Evolutionary conservation across 805 yeast species (phyloP).

Genomic region (Yueomyces sp.): DNA sequence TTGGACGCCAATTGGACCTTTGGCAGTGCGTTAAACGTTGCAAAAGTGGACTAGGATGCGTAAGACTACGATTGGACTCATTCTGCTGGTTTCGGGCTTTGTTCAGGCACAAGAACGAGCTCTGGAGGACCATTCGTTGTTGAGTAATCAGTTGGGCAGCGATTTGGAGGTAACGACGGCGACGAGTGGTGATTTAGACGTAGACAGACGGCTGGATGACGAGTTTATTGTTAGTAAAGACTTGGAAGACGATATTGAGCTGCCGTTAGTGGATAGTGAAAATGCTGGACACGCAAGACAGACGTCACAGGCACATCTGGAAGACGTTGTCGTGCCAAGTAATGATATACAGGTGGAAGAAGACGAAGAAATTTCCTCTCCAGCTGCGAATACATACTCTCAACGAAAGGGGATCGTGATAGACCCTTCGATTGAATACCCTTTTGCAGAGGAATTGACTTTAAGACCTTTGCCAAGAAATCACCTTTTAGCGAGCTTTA

Average conservation of each 20-base stretch:
- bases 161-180: too few species aligned
- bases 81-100: too few species aligned
- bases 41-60: too few species aligned
- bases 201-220: neutral
- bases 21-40: too few species aligned
- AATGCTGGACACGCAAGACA: neutral
- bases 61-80: too few species aligned
- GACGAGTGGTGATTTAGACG: too few species aligned
- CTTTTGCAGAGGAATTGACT: conserved; percentile 48
- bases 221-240: neutral
- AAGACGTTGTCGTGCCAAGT: neutral
- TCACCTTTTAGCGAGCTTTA: conserved; percentile 54
- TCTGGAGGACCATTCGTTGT: too few species aligned
- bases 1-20: too few species aligned
- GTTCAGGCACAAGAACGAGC: too few species aligned
- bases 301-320: neutral
- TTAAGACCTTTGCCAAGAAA: conserved; percentile 66
- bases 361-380: neutral
- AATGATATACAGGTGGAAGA: neutral
- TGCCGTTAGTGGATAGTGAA: neutral
- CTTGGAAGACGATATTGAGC: neutral
- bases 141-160: too few species aligned
- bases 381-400: neutral
- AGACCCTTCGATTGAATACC: conserved; percentile 16
- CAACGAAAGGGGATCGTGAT: neutral